Conservation (phyloP, 345 rosid genomes). For the Eucalyptus fibrosa region DNA sequence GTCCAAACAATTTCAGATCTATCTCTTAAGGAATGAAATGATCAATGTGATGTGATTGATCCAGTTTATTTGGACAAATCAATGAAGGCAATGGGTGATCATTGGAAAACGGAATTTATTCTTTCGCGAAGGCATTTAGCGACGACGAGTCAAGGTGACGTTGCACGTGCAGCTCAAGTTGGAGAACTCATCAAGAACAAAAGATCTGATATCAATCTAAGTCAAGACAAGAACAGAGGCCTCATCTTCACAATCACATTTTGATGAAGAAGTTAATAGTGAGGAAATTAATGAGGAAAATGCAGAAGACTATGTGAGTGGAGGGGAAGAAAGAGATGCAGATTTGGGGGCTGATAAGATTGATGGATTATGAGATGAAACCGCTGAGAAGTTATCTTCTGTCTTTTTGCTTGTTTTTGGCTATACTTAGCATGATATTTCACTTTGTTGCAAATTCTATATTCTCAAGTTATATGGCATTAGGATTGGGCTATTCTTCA, state of each 20-base stretch:
- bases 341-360: neutral
- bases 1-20: neutral
- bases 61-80: neutral
- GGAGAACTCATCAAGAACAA: neutral
- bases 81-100: neutral
- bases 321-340: neutral
- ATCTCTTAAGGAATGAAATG: neutral
- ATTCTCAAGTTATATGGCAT: neutral
- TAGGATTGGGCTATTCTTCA: neutral
- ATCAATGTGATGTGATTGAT: neutral
- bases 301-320: neutral
- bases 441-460: neutral
- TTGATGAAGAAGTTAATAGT: neutral
- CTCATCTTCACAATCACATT: neutral
- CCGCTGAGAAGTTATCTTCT: neutral
- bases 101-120: neutral
- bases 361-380: neutral
- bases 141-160: neutral
- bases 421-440: neutral
- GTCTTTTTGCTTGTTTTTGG: neutral
- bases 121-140: neutral
- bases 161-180: neutral
- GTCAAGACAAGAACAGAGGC: neutral
- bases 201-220: neutral
- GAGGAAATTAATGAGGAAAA: neutral